These are phyloP conservation scores for Penicillium waksmanii DNA, from an alignment of 495 filamentous ascomycete genomes.

Conservation along the genomic window DNA sequence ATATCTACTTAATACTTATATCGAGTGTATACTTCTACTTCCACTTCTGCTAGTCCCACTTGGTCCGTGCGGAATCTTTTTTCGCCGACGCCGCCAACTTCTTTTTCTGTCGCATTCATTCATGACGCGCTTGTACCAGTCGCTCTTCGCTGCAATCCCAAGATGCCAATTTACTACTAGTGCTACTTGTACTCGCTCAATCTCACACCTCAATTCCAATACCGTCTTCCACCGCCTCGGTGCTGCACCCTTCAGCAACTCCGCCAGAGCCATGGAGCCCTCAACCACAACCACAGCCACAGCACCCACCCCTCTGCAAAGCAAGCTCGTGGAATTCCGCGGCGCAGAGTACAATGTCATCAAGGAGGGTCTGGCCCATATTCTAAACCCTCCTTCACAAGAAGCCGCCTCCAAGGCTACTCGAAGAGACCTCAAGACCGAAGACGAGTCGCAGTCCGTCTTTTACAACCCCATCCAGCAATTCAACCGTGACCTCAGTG, in stretches of 20 bases:
- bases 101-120: not conserved
- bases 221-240: not conserved
- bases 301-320: conserved; percentile 5
- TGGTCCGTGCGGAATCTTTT: not conserved
- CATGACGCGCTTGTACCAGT: not conserved
- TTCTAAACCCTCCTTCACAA: conserved; percentile 60
- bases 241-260: conserved; percentile 8
- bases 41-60: not conserved
- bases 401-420: conserved; percentile 48
- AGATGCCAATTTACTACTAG: conserved; percentile 20
- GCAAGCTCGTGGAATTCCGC: conserved; percentile 36
- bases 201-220: not conserved
- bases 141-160: conserved; percentile 5
- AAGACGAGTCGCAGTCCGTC: conserved; percentile 70
- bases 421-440: conserved; percentile 45
- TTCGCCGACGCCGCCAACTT: not conserved
- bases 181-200: too few relatives aligned
- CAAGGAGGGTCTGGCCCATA: conserved; percentile 69
- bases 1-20: too few relatives aligned
- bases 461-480: conserved; percentile 99
- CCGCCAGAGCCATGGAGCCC: conserved; percentile 25
- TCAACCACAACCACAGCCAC: conserved; percentile 5
- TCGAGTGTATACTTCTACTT: not conserved
- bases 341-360: conserved; percentile 64
- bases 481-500: conserved; percentile 94